Conservation (phyloP, 768 basidiomycete genomes). For the Hericium coralloides region DNA sequence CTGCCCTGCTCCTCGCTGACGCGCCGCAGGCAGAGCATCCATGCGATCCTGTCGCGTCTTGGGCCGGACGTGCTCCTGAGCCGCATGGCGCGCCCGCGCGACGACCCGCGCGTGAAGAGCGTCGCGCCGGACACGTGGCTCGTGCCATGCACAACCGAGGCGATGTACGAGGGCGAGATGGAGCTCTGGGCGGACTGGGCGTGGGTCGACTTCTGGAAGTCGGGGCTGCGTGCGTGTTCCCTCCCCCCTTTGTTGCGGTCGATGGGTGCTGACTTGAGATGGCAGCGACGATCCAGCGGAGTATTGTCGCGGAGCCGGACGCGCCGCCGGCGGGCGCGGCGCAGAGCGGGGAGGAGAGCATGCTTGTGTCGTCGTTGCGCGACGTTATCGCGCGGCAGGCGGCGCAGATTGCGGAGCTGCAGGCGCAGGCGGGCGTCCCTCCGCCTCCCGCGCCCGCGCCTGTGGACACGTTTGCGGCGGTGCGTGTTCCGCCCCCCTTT, state of each 20-base stretch:
- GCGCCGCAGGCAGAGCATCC: constrained; percentile 43
- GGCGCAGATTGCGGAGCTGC: constrained; percentile 66
- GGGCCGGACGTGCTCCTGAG: constrained; percentile 85
- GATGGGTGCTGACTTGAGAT: neutral
- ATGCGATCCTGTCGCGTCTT: constrained; percentile 85
- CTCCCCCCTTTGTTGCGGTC: neutral
- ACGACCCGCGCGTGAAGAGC: constrained; percentile 88
- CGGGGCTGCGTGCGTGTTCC: constrained; percentile 68
- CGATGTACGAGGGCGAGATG: constrained; percentile 46
- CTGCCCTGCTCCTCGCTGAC: neutral
- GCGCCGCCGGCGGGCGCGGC: constrained; percentile 46
- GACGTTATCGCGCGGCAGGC: constrained; percentile 77
- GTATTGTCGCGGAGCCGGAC: constrained; percentile 61
- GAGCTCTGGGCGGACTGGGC: constrained; percentile 98
- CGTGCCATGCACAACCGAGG: constrained; percentile 39
- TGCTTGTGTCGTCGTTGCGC: constrained; percentile 76
- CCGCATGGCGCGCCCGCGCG: constrained; percentile 78
- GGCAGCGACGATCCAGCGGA: constrained; percentile 69
- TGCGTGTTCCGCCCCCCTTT: neutral
- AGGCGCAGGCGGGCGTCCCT: constrained; percentile 38
- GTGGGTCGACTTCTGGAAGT: constrained; percentile 98
- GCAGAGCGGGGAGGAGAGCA: constrained; percentile 59
- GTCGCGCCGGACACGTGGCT: constrained; percentile 84
- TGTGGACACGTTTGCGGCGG: neutral
- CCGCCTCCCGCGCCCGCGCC: neutral